phyloP scores from a whole-genome alignment of 192 early-diverging fungal species.

The Rhizophagus clarus region DNA sequence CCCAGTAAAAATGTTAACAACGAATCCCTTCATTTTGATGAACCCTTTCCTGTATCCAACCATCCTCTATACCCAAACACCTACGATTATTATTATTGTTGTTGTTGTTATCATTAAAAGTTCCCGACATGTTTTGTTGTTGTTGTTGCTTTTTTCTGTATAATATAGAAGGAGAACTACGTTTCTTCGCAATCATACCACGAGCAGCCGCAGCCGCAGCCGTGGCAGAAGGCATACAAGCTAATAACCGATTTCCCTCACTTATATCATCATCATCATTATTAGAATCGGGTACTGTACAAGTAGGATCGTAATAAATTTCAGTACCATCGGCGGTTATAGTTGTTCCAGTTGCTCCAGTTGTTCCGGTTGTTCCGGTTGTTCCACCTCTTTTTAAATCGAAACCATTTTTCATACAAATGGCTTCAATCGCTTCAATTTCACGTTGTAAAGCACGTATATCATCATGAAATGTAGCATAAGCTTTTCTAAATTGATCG shows the following conservation, averaged over 20 bases:
- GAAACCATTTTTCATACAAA: background rate
- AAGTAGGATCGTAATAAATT: background rate
- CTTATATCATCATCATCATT: background rate
- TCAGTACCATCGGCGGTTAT: background rate
- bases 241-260: background rate
- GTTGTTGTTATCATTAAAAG: background rate
- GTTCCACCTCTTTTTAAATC: background rate
- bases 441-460: constrained; percentile 30
- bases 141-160: background rate
- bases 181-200: background rate
- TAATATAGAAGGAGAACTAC: constrained; percentile 5
- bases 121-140: background rate
- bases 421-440: constrained; percentile 19
- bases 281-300: background rate
- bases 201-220: background rate
- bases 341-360: background rate
- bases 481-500: constrained; percentile 4
- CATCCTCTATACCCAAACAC: constrained; percentile 22
- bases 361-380: background rate
- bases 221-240: background rate
- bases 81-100: background rate
- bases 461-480: constrained; percentile 10
- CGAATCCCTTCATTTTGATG: constrained; percentile 29
- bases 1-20: background rate
- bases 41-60: constrained; percentile 22